Conservation (phyloP, 2,329 filamentous ascomycete genomes). For the Microdochium bolleyi region DNA sequence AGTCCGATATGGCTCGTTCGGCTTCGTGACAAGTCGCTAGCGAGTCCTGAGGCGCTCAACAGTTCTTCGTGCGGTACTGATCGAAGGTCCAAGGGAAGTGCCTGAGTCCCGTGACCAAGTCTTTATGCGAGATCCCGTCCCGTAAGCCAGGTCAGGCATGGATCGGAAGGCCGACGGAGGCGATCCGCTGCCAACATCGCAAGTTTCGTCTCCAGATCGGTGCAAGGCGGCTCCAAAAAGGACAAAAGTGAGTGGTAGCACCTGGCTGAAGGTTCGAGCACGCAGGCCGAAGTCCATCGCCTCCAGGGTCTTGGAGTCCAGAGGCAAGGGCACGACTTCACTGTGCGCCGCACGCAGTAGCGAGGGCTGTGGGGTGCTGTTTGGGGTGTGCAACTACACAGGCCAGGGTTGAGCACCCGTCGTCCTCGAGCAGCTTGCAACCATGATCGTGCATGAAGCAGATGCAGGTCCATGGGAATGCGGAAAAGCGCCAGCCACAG, state of each 20-base stretch:
- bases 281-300: not conserved
- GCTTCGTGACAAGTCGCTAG: too few species aligned
- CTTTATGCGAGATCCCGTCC: not conserved
- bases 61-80: not conserved
- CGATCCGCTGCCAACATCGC: not conserved
- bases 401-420: conserved; percentile 3
- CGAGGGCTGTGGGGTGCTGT: too few species aligned
- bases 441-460: conserved; percentile 17
- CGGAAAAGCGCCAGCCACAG: conserved; percentile 24
- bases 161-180: not conserved
- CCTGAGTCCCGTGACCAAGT: not conserved
- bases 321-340: not conserved
- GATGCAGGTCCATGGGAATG: conserved; percentile 34
- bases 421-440: conserved; percentile 1
- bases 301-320: not conserved
- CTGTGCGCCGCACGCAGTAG: not conserved
- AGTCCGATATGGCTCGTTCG: not conserved
- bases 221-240: not conserved
- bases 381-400: conserved; percentile 1
- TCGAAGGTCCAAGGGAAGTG: not conserved
- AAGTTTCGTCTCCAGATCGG: not conserved
- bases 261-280: not conserved
- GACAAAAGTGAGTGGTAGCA: not conserved
- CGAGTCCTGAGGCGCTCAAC: too few species aligned
- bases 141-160: not conserved